Percentiles rank a stretch among this genome's conserved stretches.
Conservation (phyloP, 805 yeast species). For the Metschnikowia corniflorae region DNA sequence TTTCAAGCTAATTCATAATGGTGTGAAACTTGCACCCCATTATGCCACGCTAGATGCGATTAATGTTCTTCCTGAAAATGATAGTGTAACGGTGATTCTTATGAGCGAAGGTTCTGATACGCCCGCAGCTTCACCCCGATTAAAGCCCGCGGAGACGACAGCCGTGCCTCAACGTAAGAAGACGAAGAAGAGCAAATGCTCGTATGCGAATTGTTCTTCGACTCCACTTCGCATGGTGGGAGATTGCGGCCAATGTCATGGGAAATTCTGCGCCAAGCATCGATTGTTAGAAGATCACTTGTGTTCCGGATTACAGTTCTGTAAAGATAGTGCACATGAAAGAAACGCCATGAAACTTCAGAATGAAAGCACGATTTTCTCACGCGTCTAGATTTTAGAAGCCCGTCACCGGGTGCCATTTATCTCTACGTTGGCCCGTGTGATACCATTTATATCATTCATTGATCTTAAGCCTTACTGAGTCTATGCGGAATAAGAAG, state of each 20-base stretch:
- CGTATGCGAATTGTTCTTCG: slow-evolving; percentile 58
- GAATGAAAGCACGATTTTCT: slow-evolving; percentile 76
- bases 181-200: slow-evolving; percentile 45
- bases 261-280: slow-evolving; percentile 84
- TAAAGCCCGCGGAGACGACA: slow-evolving; percentile 14
- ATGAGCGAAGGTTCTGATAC: slow-evolving; percentile 27
- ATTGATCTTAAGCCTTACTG: too few species aligned
- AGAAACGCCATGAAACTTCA: slow-evolving; percentile 79
- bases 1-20: slow-evolving; percentile 40
- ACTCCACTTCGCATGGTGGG: slow-evolving; percentile 69
- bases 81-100: slow-evolving; percentile 22
- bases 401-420: too few species aligned
- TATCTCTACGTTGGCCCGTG: too few species aligned
- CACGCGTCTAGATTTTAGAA: slow-evolving; percentile 17
- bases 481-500: too few species aligned
- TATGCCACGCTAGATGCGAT: slow-evolving; percentile 23
- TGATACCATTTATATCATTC: too few species aligned
- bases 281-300: slow-evolving; percentile 80
- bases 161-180: slow-evolving; percentile 22
- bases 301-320: slow-evolving; percentile 72
- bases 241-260: slow-evolving; percentile 79
- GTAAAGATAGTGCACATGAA: slow-evolving; percentile 81
- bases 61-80: slow-evolving; percentile 13
- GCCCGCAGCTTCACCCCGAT: slow-evolving; percentile 21
- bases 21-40: slow-evolving; percentile 33